Conservation (phyloP, 164 flowering plant genomes). For the Vitis vinifera region DNA sequence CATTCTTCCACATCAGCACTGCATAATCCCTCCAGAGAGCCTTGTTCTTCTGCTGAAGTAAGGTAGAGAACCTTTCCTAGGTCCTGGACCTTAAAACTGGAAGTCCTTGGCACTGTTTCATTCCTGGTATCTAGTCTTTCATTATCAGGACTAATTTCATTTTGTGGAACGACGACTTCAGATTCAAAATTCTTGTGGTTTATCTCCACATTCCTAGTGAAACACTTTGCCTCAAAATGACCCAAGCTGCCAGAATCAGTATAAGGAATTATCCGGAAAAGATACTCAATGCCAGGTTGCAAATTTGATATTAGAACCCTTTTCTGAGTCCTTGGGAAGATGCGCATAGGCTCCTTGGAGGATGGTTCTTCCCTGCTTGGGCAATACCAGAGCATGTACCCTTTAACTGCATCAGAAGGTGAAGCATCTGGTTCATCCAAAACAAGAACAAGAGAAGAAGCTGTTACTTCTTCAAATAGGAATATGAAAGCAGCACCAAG, state of each 20-base stretch:
- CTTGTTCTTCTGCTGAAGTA: conserved; percentile 69
- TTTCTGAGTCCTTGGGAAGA: conserved; percentile 65
- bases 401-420: conserved; percentile 47
- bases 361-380: conserved; percentile 56
- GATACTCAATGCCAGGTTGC: conserved; percentile 91
- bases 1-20: conserved; percentile 44
- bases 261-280: conserved; percentile 73
- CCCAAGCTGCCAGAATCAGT: conserved; percentile 83
- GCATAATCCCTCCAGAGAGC: conserved; percentile 48
- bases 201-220: conserved; percentile 87
- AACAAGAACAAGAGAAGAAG: conserved; percentile 69
- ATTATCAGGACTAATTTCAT: conserved; percentile 40
- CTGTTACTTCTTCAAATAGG: conserved; percentile 76
- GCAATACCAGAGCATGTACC: conserved; percentile 93
- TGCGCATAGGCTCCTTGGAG: conserved; percentile 56
- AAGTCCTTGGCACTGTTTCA: conserved; percentile 24
- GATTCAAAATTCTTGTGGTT: conserved; percentile 46
- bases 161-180: conserved; percentile 33
- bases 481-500: conserved; percentile 94
- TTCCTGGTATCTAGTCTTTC: conserved; percentile 30
- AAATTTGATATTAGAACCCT: conserved; percentile 73
- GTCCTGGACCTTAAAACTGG: conserved; percentile 77
- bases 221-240: conserved; percentile 86
- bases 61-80: conserved; percentile 71
- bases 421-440: conserved; percentile 58